Base-by-base conservation (phyloP, 2,329 filamentous ascomycete species). In the Ophiostoma piceae region DNA sequence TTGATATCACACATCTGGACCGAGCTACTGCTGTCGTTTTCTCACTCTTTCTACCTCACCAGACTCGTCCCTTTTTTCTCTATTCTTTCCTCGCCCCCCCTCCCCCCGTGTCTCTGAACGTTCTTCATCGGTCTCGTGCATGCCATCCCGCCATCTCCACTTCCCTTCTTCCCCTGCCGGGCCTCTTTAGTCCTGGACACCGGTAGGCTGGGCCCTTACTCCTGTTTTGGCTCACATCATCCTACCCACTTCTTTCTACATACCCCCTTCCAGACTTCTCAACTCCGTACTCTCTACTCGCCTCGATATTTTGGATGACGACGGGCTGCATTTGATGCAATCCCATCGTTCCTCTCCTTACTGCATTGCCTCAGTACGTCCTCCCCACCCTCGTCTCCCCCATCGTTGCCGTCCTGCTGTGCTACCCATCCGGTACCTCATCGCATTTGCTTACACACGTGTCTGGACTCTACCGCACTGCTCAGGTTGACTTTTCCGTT, bases 361-460 rank as follows among this genome's bases (percentile, higher is more conserved):
- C 26, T 16, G 26, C 22, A 16, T 32, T 32, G 6, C 26, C 57
- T 60, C 22, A 26, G 57, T 62, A 29, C 26, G 26, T 62, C 57
- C 26, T 41, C 67, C 57, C 43, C 41, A 19, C n/a, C 60, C 47
- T 32, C 26, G n/a, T 26, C 26, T 2, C 41, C 57, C 41, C 67
- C 35, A 26, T 62, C 47, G 32, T 37, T 68, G 62, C 67, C 47
- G 37, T 68, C 67, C 67, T 71, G 67, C 3, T 68, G 69, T 68
- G 69, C 37, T 66, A 71, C 69, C 32, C 67, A 19, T 51, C 22
- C 66, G 62, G 62, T 64, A 51, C 41, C 60, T 60, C 32, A 39
- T 67, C 57, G 29, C 64, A 26, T 32, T 62, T 32, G 22, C 14
- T 32, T 32, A 16, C 26, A 62, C 22, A 16, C 11, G 12, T 11